These are phyloP conservation scores for Phytophthora citricola DNA, from an alignment of 352 stramenopile species.

Conservation along the genomic window DNA sequence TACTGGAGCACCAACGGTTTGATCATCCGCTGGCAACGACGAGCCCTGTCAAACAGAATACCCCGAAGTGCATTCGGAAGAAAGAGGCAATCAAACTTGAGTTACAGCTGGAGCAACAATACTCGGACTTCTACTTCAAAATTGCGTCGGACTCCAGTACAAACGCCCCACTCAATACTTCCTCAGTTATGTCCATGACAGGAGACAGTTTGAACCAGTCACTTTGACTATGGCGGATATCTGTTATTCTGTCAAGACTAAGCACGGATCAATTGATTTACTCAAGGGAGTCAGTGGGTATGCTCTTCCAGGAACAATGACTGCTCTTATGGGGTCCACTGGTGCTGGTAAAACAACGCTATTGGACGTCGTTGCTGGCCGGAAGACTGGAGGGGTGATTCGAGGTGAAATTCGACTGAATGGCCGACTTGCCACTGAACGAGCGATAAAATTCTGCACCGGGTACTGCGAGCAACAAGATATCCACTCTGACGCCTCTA, in stretches of 20 bases:
- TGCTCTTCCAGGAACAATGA: slow-evolving; percentile 29
- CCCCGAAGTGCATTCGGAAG: background rate
- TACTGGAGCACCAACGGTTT: slow-evolving; percentile 1
- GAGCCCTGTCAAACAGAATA: background rate
- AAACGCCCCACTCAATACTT: background rate
- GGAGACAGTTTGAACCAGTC: background rate
- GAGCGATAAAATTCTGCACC: slow-evolving; percentile 36
- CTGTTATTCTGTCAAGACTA: slow-evolving; percentile 5
- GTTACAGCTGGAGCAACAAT: slow-evolving; percentile 5
- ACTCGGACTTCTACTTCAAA: slow-evolving; percentile 8
- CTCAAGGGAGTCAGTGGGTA: slow-evolving; percentile 9
- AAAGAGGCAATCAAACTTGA: background rate
- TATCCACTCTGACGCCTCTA: slow-evolving; percentile 76
- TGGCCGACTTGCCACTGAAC: slow-evolving; percentile 69
- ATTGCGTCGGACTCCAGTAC: background rate
- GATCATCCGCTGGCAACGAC: background rate
- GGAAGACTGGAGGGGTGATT: slow-evolving; percentile 88
- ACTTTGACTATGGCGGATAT: slow-evolving; percentile 4
- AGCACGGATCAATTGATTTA: slow-evolving; percentile 2
- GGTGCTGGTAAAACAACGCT: slow-evolving; percentile 19
- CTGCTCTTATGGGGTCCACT: slow-evolving; percentile 17
- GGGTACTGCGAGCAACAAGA: slow-evolving; percentile 85
- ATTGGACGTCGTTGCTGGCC: slow-evolving; percentile 42
- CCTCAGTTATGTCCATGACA: background rate
- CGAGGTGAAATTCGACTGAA: slow-evolving; percentile 90